Conservation (phyloP, 176 grass and related monocot species). For the Zizania latifolia region DNA sequence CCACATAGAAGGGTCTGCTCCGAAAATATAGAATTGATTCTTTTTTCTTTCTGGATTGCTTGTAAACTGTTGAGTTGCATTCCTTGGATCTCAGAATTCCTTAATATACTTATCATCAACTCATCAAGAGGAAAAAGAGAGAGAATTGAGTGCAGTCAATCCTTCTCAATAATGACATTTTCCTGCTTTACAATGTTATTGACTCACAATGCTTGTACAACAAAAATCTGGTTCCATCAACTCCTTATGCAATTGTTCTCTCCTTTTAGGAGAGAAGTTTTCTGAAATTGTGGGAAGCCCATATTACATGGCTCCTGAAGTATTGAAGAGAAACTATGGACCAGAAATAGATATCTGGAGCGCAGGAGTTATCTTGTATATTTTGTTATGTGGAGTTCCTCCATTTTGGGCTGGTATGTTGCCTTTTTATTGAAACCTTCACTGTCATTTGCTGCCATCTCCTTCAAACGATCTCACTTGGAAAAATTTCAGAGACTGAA, state of each 20-base stretch:
- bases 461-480: slow-evolving; percentile 5
- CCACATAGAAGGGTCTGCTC: background rate
- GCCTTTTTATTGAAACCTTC: background rate
- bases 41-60: background rate
- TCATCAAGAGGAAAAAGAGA: background rate
- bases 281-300: slow-evolving; percentile 99
- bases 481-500: slow-evolving; percentile 79
- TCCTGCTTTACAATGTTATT: background rate
- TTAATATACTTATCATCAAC: background rate
- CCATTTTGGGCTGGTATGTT: slow-evolving; percentile 95
- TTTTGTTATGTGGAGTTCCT: slow-evolving; percentile 94
- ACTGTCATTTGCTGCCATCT: slow-evolving; percentile 12
- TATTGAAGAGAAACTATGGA: slow-evolving; percentile 94
- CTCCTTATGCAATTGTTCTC: slow-evolving; percentile 22
- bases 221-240: slow-evolving; percentile 12
- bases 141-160: background rate
- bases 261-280: slow-evolving; percentile 73
- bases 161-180: background rate
- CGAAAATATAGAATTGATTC: background rate
- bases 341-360: slow-evolving; percentile 99
- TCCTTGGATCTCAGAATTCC: background rate
- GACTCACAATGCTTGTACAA: background rate
- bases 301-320: slow-evolving; percentile 99
- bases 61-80: background rate
- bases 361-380: slow-evolving; percentile 94